Conservation (phyloP, 1,139 yeast genomes). For the Yamadazyma conglobata region DNA sequence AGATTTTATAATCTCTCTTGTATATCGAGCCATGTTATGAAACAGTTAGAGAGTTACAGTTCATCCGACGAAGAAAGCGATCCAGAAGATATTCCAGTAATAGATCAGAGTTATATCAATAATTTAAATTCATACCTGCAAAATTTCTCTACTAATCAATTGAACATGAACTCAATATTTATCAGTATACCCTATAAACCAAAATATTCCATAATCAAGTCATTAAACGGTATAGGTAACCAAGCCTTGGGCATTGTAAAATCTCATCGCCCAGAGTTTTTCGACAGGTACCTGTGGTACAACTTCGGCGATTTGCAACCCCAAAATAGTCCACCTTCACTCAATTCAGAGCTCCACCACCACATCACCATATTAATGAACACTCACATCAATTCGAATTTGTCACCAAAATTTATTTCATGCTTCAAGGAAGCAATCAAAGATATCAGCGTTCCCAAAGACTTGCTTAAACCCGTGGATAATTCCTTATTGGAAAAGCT, state of each 20-base stretch:
- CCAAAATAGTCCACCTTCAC: too few relatives aligned
- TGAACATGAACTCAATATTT: constrained; percentile 10
- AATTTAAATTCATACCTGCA: constrained; percentile 11
- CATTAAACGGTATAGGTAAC: constrained; percentile 6
- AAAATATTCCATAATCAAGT: constrained; percentile 1
- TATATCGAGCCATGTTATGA: too few relatives aligned
- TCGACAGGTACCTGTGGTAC: too few relatives aligned
- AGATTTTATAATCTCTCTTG: too few relatives aligned
- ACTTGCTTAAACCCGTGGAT: neutral
- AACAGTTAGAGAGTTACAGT: constrained; percentile 9
- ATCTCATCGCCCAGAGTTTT: too few relatives aligned
- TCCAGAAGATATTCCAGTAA: neutral
- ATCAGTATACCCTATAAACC: constrained; percentile 15
- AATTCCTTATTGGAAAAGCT: too few relatives aligned
- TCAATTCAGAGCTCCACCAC: too few relatives aligned
- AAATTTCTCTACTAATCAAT: constrained; percentile 10
- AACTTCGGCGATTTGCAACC: too few relatives aligned
- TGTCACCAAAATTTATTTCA: constrained; percentile 3
- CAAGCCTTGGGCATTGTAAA: constrained; percentile 6
- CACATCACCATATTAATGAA: constrained; percentile 10
- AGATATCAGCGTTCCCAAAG: constrained; percentile 1
- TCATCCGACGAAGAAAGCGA: constrained; percentile 8
- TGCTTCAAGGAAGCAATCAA: constrained; percentile 7
- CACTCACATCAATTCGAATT: neutral
- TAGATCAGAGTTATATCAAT: constrained; percentile 3